Evolutionary conservation across 2,329 filamentous ascomycete species (phyloP), one percentile per base, ranked within the genome.

Genomic region (Colletotrichum sp.): DNA sequence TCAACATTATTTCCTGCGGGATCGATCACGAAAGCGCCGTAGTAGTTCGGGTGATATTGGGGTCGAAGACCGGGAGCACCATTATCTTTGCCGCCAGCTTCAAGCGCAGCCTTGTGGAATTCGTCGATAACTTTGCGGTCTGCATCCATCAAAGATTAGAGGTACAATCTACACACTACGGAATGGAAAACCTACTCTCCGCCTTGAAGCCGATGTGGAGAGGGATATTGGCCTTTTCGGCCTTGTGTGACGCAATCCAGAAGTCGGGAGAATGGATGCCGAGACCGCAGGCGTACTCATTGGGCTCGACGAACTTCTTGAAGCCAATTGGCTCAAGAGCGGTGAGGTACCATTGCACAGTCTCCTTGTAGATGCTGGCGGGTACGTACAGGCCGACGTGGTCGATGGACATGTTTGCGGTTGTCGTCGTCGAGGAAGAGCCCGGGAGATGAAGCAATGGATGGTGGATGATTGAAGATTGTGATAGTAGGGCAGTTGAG

Each of bases 1-100:
- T 91, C 89, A 61, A 90, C 85, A 77, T 91, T 91, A 78, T 90
- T 90, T 0, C 89, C 89, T 5, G 84, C 81, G 2, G 88, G 88
- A 78, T 90, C 89, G 55, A 85, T 79, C 8, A 90, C 83, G 81
- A 88, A 91, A 1, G 89, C 88, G 2, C 80, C 89, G 69, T 90
- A 91, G 79, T 90, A 91, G 8, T 83, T 83, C 16, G 84, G 79
- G 61, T 84, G 83, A 78, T 89, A 90, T 16, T 88, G 80, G 6
- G 84, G 74, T 57, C 88, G 81, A 15, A 84, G 36, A 0, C 89
- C 89, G 0, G 89, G 89, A 19, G 84, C 80, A 5, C 89, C 89
- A 78, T 90, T 90, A 78, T 87, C 86, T 36, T 83, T 85, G 4
- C 83, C 89, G 0, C 89, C 89, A 0, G 85, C 84, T 49, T 82